Base-by-base conservation (phyloP, 73 alveolate species). In the Diophrys appendiculata region DNA sequence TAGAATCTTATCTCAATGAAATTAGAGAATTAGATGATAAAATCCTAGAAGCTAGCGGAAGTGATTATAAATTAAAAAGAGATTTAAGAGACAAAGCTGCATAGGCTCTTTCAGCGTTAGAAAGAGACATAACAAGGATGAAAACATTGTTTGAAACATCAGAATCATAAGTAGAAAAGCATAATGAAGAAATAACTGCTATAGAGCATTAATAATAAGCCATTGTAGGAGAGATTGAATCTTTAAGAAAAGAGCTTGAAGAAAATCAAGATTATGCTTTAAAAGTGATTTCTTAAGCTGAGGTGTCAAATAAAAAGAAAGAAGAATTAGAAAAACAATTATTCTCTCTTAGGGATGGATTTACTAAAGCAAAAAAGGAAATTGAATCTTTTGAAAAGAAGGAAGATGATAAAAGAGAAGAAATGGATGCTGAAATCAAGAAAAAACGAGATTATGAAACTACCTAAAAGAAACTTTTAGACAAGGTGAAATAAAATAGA, bases 41-140 rank as follows among this genome's bases (percentile, higher is more conserved):
- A 18, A 24, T 27, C 33, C 69, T 76, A 84, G 74, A 78, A 29
- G 82, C 82, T 52, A 75, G 54, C 33, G 67, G 71, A 43, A 72
- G 65, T 26, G 78, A 83, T 32, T 73, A 78, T 14, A 82, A 70
- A 32, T n/a, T 28, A 25, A 77, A 88, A 72, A 69, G 87, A 54
- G 81, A 88, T 28, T 72, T 83, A 43, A 86, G 80, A 53, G 90
- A 85, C 54, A 93, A 93, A 2, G 89, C 78, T 43, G 88, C 65
- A 86, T 72, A 69, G 96, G 56, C 91, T 78, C 31, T 87, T 84
- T 81, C 76, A 2, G 26, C 8, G 2, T 13, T 29, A 29, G 96
- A 90, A 86, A 93, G 81, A 75, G 76, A 55, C 73, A 82, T 88
- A 52, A 83, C 78, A 53, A 83, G 86, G 77, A 86, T 55, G 83